Evolutionary conservation across 2,329 filamentous ascomycete genomes (phyloP).

Genomic region (Penicillium sp.): DNA sequence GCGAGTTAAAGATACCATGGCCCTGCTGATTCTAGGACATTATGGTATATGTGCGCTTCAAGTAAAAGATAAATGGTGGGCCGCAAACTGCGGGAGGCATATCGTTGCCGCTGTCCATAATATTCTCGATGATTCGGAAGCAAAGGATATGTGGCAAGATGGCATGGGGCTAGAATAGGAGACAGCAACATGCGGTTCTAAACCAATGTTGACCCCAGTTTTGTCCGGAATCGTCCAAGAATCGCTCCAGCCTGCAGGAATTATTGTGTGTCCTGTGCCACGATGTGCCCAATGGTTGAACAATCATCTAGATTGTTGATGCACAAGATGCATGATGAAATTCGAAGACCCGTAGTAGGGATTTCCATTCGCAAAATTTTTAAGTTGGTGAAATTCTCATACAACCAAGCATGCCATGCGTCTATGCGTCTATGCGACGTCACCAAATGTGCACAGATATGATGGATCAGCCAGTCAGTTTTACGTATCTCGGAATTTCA

Average conservation of each 20-base stretch:
- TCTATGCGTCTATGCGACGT: no score
- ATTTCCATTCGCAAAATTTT: not conserved
- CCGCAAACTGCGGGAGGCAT: conserved; percentile 2
- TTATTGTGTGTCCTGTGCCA: not conserved
- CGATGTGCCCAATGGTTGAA: not conserved
- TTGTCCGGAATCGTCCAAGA: no score
- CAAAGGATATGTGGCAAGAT: not conserved
- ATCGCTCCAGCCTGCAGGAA: no score
- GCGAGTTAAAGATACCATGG: conserved; percentile 2
- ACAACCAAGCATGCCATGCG: no score
- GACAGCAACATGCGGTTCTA: not conserved
- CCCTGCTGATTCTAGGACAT: conserved; percentile 9
- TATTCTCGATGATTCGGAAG: not conserved
- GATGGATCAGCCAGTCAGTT: no score
- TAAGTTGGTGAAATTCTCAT: not conserved
- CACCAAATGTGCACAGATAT: no score
- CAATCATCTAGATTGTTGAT: not conserved
- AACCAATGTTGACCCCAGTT: not conserved
- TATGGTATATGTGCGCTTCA: conserved; percentile 12
- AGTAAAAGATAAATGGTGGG: conserved; percentile 7
- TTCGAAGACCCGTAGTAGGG: not conserved
- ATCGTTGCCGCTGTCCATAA: conserved; percentile 1
- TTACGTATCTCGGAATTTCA: no score
- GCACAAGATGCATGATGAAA: not conserved
- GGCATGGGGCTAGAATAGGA: not conserved